phyloP scores from a whole-genome alignment of 331 rosid species.

The Telfairia occidentalis region DNA sequence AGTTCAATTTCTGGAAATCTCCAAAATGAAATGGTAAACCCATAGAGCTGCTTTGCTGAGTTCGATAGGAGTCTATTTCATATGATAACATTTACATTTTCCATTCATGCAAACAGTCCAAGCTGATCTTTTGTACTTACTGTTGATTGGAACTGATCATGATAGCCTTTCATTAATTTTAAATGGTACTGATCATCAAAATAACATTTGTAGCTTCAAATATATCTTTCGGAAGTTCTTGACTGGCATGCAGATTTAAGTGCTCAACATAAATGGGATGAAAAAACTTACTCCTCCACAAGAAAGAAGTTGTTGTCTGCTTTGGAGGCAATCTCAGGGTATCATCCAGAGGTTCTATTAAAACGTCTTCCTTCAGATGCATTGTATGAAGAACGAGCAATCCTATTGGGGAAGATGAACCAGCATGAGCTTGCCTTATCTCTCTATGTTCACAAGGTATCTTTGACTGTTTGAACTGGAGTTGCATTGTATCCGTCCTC shows the following conservation, averaged over 20 bases:
- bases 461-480: background rate
- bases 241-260: slow-evolving; percentile 79
- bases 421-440: slow-evolving; percentile 92
- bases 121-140: slow-evolving; percentile 10
- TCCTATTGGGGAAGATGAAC: slow-evolving; percentile 84
- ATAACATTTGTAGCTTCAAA: slow-evolving; percentile 56
- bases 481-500: background rate
- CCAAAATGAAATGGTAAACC: slow-evolving; percentile 95
- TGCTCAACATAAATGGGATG: slow-evolving; percentile 73
- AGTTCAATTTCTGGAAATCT: slow-evolving; percentile 81
- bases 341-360: slow-evolving; percentile 70
- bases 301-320: slow-evolving; percentile 80
- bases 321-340: slow-evolving; percentile 69
- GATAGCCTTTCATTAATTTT: background rate
- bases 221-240: slow-evolving; percentile 83
- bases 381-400: slow-evolving; percentile 86
- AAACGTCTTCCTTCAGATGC: slow-evolving; percentile 81
- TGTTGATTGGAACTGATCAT: slow-evolving; percentile 10
- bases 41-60: background rate
- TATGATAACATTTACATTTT: background rate
- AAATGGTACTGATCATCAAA: slow-evolving; percentile 16
- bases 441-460: slow-evolving; percentile 86
- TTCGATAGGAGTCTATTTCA: background rate
- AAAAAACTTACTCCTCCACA: slow-evolving; percentile 63
- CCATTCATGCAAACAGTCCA: slow-evolving; percentile 11